Evolutionary conservation across 805 yeast genomes (phyloP).

Genomic region (Metschnikowia continentalis): DNA sequence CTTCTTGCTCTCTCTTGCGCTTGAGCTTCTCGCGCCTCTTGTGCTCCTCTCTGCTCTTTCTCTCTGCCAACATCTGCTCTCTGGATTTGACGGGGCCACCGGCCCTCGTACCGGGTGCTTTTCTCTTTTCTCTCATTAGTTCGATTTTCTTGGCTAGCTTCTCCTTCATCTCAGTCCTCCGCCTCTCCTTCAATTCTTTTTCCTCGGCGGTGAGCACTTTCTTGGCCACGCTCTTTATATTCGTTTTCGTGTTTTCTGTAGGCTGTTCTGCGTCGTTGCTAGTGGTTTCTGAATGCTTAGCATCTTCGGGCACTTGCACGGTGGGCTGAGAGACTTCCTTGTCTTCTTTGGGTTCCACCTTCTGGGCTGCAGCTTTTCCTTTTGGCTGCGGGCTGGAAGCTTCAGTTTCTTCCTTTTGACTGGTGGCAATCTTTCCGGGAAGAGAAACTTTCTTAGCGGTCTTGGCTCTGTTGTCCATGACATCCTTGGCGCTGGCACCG

Average conservation of each 20-base stretch:
- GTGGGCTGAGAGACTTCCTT: slow-evolving; percentile 4
- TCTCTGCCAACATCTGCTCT: slow-evolving; percentile 69
- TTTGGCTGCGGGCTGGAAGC: background rate
- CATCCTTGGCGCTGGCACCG: slow-evolving; percentile 56
- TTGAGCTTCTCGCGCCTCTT: slow-evolving; percentile 43
- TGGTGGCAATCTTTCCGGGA: slow-evolving; percentile 23
- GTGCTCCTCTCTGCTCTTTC: slow-evolving; percentile 46
- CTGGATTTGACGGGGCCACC: slow-evolving; percentile 82
- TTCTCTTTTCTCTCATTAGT: slow-evolving; percentile 70
- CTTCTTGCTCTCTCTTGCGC: slow-evolving; percentile 37
- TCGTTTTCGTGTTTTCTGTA: slow-evolving; percentile 4
- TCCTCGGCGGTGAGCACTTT: slow-evolving; percentile 43
- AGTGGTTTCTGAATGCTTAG: background rate
- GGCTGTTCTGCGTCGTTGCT: slow-evolving; percentile 17
- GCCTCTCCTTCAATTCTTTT: slow-evolving; percentile 45
- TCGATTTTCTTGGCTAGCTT: slow-evolving; percentile 73
- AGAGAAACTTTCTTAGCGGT: slow-evolving; percentile 48
- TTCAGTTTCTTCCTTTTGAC: slow-evolving; percentile 9
- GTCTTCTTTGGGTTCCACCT: slow-evolving; percentile 1
- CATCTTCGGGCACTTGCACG: background rate
- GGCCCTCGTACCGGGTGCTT: slow-evolving; percentile 82
- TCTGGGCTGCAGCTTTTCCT: background rate
- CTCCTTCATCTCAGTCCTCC: slow-evolving; percentile 67
- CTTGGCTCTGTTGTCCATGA: slow-evolving; percentile 50
- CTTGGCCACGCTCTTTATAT: slow-evolving; percentile 14